Evolutionary conservation across 129 eudicot species (phyloP), one percentile per base, ranked within the genome.

Genomic region (Mikania micrantha): DNA sequence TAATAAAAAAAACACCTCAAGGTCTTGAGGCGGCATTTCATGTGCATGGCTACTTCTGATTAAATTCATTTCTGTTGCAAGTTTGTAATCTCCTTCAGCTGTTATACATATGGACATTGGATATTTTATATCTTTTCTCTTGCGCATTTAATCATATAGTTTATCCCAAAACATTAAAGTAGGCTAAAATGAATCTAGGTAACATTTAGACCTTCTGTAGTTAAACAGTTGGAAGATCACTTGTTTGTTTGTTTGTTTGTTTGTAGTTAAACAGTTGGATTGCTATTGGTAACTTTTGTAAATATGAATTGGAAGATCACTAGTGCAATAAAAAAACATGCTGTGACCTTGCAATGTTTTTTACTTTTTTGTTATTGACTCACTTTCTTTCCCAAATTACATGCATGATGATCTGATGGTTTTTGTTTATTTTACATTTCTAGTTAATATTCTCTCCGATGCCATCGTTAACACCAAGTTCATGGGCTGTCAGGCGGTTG

Each of bases 381-480:
- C n/a, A n/a, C 59, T 52, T 22, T 10, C 21, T 38, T 21, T 38
- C 21, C 47, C 19, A 5, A 12, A 57, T 57, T 57, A 57, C 32
- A 20, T 0, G 34, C 12, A 21, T 13, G 34, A 22, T 17, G 36
- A 56, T 57, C 35, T 58, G 35, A 41, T 42, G 39, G 9, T 58
- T 29, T 34, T 4, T 35, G 24, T 54, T 21, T 56, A n/a, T 61
- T 15, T 41, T 45, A 21, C 39, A 34, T 31, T 62, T 36, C 27
- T 63, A 64, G 71, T 9, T 36, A n/a, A 38, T 72, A 61, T 32
- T 11, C 32, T 58, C 40, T 72, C 28, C 63, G 71, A 90, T 90
- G 95, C 72, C 85, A 53, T 78, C 80, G 44, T 75, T 90, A 39
- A 64, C 74, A 39, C 59, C 81, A 64, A 74, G 85, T 29, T 80